Evolutionary conservation across 495 filamentous ascomycete species (phyloP).

Genomic region (Schizothecium vesticola): DNA sequence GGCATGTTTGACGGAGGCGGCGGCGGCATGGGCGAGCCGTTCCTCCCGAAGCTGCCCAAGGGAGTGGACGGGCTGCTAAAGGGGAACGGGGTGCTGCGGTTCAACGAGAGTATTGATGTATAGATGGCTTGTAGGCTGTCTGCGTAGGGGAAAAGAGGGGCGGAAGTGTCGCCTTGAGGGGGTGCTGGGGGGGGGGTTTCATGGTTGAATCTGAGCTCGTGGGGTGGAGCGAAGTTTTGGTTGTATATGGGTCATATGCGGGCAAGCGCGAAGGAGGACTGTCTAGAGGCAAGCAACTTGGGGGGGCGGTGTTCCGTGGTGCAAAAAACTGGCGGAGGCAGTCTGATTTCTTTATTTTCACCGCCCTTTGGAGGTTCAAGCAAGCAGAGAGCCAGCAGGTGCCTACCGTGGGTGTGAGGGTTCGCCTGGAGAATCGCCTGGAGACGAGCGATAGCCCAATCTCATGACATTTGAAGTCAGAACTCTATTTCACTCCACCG

Average conservation of each 20-base stretch:
- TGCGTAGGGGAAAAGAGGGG: too few species aligned
- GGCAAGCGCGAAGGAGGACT: not conserved
- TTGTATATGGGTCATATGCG: not conserved
- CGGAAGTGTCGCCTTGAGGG: too few species aligned
- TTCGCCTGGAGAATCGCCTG: too few species aligned
- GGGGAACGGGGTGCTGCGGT: slow-evolving; percentile 79
- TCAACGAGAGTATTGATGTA: slow-evolving; percentile 94
- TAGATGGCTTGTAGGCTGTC: slow-evolving; percentile 33
- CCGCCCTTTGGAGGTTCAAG: not conserved
- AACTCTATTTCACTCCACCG: not conserved
- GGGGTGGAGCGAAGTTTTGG: not conserved
- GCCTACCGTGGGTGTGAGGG: too few species aligned
- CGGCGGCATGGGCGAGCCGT: slow-evolving; percentile 32
- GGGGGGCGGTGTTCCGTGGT: not conserved
- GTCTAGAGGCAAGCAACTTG: not conserved
- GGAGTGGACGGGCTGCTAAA: slow-evolving; percentile 85
- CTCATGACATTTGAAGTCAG: too few species aligned
- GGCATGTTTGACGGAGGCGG: not conserved
- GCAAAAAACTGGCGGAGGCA: not conserved
- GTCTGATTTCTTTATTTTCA: not conserved
- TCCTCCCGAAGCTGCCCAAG: slow-evolving; percentile 40
- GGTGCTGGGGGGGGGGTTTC: too few species aligned
- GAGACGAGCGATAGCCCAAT: not conserved
- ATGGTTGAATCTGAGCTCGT: too few species aligned
- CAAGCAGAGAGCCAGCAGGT: not conserved